phyloP scores from a whole-genome alignment of 345 rosid genomes.

The Lenwebbia sp. region DNA sequence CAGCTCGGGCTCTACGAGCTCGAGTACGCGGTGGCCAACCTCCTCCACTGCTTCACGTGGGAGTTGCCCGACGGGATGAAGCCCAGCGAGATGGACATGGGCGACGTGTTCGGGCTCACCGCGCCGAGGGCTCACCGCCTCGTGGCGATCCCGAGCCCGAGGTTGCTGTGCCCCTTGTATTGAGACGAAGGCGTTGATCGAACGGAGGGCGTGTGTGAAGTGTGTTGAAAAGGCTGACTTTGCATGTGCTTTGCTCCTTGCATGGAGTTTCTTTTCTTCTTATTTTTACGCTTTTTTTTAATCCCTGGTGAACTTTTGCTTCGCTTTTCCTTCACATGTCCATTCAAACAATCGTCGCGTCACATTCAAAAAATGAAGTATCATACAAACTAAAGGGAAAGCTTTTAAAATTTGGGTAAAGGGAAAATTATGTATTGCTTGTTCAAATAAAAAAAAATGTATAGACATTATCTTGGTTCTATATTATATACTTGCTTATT shows the following conservation, averaged over 20 bases:
- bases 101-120: slow-evolving; percentile 75
- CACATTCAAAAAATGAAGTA: not conserved
- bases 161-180: slow-evolving; percentile 38
- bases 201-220: not conserved
- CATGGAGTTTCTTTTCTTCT: not conserved
- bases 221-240: not conserved
- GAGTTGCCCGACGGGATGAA: slow-evolving; percentile 86
- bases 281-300: not conserved
- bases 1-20: slow-evolving; percentile 77
- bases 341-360: not conserved
- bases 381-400: not conserved
- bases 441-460: not conserved
- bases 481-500: not conserved
- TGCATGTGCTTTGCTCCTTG: not conserved
- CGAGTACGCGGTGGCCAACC: slow-evolving; percentile 58
- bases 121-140: slow-evolving; percentile 70
- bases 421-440: not conserved
- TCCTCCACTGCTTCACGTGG: slow-evolving; percentile 75
- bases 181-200: not conserved
- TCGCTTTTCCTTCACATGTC: not conserved
- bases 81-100: slow-evolving; percentile 76
- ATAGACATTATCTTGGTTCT: not conserved
- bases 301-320: not conserved
- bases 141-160: slow-evolving; percentile 46
- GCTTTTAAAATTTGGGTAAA: not conserved